Percentiles rank a stretch among this genome's conserved stretches.
Conservation (phyloP, 164 flowering plant genomes). For the Magnolia sinica region DNA sequence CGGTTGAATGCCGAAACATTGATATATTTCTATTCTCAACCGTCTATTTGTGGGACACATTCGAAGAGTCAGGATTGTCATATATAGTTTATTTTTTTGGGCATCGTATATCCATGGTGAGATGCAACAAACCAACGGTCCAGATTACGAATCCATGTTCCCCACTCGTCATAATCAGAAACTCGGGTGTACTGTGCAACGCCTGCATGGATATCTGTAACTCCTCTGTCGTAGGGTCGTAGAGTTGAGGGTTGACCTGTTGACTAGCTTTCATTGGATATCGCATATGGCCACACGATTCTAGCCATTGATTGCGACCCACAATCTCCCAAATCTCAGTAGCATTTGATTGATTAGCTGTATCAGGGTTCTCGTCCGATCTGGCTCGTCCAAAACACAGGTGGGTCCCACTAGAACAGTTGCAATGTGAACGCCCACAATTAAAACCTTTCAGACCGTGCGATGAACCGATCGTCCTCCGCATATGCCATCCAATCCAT, state of each 20-base stretch:
- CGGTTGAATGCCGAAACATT: background rate
- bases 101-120: no score
- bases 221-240: no score
- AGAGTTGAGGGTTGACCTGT: no score
- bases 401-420: background rate
- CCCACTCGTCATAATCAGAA: no score
- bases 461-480: background rate
- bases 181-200: no score
- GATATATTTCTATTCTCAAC: background rate
- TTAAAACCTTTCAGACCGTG: background rate
- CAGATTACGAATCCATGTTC: no score
- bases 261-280: background rate
- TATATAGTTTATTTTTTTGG: no score
- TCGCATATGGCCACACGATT: background rate
- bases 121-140: no score
- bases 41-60: background rate
- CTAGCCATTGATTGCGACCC: background rate
- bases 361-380: background rate
- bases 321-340: background rate
- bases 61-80: no score
- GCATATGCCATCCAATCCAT: no score
- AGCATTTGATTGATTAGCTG: constrained; percentile 10
- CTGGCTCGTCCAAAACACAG: background rate
- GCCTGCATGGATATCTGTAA: no score
- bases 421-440: background rate